Evolutionary conservation across 106 monocot species (phyloP), one percentile per base, ranked within the genome.

Genomic region (Allium fistulosum): DNA sequence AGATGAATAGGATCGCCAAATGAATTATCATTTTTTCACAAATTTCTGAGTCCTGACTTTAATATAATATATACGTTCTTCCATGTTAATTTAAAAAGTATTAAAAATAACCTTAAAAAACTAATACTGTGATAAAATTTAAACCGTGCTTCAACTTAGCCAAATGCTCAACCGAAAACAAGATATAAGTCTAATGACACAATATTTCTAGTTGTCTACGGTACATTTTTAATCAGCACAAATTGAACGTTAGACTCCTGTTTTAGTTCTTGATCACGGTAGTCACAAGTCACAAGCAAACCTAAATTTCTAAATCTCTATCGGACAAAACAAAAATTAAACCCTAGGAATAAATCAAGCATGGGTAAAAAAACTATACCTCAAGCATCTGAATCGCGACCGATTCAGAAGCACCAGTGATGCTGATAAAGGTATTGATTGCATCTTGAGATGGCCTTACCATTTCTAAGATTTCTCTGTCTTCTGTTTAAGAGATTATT

Each of bases 401-500:
- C 63, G 78, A 61, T 62, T 81, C 81, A 49, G 78, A 66, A 45
- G 76, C 72, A 51, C 88, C 84, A 48, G 88, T 88, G 76, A 84
- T 81, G 75, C 79, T 79, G 45, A 79, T 74, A 69, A 88, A 88
- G 50, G 80, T 84, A 13, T 88, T 84, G 76, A 88, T 88, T 75
- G 78, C 76, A 26, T 88, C 84, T 74, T 78, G 87, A 70, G 78
- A 16, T 17, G 81, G 79, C 51, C 78, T 76, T 48, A 76, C 84
- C 88, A 88, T 85, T 58, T 28, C 16, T 59, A 59, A 5, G 58
- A 12, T 59, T 59, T 59, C 58, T 8, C 7, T 17, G 37, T 37
- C 37, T 37, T 37, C 37, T 37, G 37, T 37, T 37, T 37, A 37
- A 37, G 4, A 2, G 37, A 37, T 37, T 37, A 2, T 37, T 37